Percentiles rank a stretch among this genome's conserved stretches.
Evolutionary conservation across 495 filamentous ascomycete genomes (phyloP).

Genomic region (Podospora tetraspora): DNA sequence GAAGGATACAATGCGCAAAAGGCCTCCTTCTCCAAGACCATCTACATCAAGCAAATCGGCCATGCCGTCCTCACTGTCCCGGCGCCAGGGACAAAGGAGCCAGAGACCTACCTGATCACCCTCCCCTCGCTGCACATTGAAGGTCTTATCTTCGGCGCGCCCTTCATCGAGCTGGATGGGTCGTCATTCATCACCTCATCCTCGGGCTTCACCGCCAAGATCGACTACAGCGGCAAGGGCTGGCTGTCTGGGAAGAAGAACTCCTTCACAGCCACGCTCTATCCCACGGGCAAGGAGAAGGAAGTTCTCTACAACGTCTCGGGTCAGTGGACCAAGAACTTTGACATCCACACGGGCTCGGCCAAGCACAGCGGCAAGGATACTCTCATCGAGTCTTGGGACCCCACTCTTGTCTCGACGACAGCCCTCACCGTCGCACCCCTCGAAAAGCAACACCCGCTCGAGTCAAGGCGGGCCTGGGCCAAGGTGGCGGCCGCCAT

Average conservation of each 20-base stretch:
- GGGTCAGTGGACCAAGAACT: slow-evolving; percentile 86
- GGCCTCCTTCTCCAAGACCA: slow-evolving; percentile 85
- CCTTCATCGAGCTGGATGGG: slow-evolving; percentile 85
- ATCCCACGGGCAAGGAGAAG: slow-evolving; percentile 71
- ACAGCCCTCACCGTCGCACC: slow-evolving; percentile 68
- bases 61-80: slow-evolving; percentile 82
- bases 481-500: slow-evolving; percentile 75
- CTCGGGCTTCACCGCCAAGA: slow-evolving; percentile 82
- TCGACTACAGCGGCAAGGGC: slow-evolving; percentile 87
- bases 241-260: slow-evolving; percentile 97
- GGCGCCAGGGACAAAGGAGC: slow-evolving; percentile 42
- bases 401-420: slow-evolving; percentile 54
- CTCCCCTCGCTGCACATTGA: slow-evolving; percentile 91
- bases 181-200: slow-evolving; percentile 77
- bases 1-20: slow-evolving; percentile 99
- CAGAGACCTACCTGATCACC: slow-evolving; percentile 82
- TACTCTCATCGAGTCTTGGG: slow-evolving; percentile 60
- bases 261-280: slow-evolving; percentile 72
- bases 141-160: slow-evolving; percentile 82
- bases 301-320: slow-evolving; percentile 77
- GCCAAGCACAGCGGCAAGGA: slow-evolving; percentile 52
- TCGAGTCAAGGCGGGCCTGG: slow-evolving; percentile 89
- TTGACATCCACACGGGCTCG: slow-evolving; percentile 68
- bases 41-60: slow-evolving; percentile 93
- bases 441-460: slow-evolving; percentile 74